These are phyloP conservation scores for Diplogelasinospora grovesii DNA, from an alignment of 495 filamentous ascomycete species.

Conservation along the genomic window DNA sequence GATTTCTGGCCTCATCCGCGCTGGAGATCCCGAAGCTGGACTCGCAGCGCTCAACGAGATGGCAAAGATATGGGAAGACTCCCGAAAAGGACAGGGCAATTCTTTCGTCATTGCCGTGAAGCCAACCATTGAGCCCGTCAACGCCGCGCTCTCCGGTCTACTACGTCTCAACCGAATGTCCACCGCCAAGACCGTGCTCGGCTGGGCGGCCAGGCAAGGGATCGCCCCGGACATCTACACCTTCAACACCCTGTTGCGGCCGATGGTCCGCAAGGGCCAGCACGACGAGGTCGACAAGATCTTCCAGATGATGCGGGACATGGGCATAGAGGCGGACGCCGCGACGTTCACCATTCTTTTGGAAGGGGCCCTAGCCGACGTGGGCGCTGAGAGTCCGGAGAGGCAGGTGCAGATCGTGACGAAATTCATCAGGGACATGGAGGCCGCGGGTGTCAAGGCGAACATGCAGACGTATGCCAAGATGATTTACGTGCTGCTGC, in stretches of 20 bases:
- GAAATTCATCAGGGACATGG: conserved; percentile 46
- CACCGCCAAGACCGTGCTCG: conserved; percentile 42
- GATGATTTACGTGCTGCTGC: conserved; percentile 56
- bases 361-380: conserved; percentile 27
- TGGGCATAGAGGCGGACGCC: conserved; percentile 27
- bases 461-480: conserved; percentile 55
- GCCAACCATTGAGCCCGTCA: conserved; percentile 56
- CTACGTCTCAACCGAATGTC: conserved; percentile 25
- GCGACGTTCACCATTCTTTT: conserved; percentile 40
- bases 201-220: conserved; percentile 50
- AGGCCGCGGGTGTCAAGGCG: conserved; percentile 42
- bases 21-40: conserved; percentile 38
- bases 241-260: conserved; percentile 61
- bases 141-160: conserved; percentile 48
- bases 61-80: conserved; percentile 44
- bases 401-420: conserved; percentile 27
- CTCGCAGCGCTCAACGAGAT: conserved; percentile 56
- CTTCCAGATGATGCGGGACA: conserved; percentile 33
- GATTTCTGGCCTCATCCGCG: conserved; percentile 52
- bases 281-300: conserved; percentile 30
- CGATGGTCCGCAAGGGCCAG: conserved; percentile 42
- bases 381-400: conserved; percentile 13
- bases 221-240: conserved; percentile 56
- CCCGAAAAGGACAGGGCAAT: conserved; percentile 18
- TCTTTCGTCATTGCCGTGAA: conserved; percentile 37